phyloP scores from a whole-genome alignment of 1,284 basidiomycete genomes.

The Ustilago bromivora region DNA sequence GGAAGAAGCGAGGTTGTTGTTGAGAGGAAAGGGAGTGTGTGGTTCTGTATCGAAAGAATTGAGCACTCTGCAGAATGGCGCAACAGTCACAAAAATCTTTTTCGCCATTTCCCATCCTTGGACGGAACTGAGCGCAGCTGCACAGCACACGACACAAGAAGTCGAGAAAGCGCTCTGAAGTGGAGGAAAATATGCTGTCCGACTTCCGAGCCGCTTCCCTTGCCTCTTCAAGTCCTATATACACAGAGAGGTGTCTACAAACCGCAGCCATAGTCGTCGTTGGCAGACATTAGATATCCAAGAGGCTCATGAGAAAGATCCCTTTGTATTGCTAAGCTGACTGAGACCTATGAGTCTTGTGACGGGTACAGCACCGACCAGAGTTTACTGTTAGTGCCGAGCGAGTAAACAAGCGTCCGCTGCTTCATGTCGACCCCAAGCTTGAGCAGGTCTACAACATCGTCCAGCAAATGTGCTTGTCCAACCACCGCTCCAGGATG shows the following conservation, averaged over 20 bases:
- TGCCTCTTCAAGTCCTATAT: background rate
- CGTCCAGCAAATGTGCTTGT: slow-evolving; percentile 92
- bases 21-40: slow-evolving; percentile 1
- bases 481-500: slow-evolving; percentile 75
- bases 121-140: too few relatives aligned
- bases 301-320: background rate
- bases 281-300: background rate
- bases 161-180: slow-evolving; percentile 9
- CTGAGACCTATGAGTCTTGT: background rate
- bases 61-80: slow-evolving; percentile 1
- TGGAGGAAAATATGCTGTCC: slow-evolving; percentile 4
- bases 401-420: slow-evolving; percentile 83
- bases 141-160: slow-evolving; percentile 2
- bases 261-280: background rate
- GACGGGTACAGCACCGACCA: slow-evolving; percentile 38
- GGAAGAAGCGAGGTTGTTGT: background rate
- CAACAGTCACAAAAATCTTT: slow-evolving; percentile 6
- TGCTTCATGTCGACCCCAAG: slow-evolving; percentile 76
- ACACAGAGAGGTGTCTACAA: too few relatives aligned
- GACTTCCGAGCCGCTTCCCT: slow-evolving; percentile 9
- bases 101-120: background rate
- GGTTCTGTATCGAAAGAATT: background rate
- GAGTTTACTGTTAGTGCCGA: slow-evolving; percentile 70
- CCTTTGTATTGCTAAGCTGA: background rate
- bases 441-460: slow-evolving; percentile 78